A percentile compares a stretch with the other conserved stretches of the same genome.
phyloP scores from a whole-genome alignment of 805 yeast species.

The Monosporozyma servazzii region DNA sequence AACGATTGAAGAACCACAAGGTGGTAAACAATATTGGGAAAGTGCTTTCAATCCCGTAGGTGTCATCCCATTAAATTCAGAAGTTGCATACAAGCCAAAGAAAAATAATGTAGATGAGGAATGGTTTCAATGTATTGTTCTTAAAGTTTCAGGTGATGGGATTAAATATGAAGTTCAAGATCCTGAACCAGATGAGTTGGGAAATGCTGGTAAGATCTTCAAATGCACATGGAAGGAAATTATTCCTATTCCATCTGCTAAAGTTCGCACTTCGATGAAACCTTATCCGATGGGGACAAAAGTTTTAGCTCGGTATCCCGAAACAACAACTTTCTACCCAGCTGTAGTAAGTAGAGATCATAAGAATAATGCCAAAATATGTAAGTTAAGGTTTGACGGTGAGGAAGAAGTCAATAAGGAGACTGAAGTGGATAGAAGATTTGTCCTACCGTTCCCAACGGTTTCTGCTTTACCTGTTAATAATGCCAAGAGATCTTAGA shows the following conservation, averaged over 20 bases:
- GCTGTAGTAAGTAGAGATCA: conserved; percentile 80
- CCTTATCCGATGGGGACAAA: conserved; percentile 63
- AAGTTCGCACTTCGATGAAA: neutral
- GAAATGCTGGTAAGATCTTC: conserved; percentile 78
- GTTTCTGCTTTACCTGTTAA: conserved; percentile 13
- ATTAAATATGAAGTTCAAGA: conserved; percentile 81
- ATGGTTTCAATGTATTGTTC: conserved; percentile 94
- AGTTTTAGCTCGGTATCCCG: conserved; percentile 92
- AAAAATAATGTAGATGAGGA: conserved; percentile 54
- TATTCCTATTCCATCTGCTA: conserved; percentile 48
- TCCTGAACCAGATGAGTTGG: conserved; percentile 93
- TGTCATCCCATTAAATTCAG: conserved; percentile 56
- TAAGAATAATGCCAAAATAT: conserved; percentile 52
- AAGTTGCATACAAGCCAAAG: conserved; percentile 70
- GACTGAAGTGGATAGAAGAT: conserved; percentile 79
- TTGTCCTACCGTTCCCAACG: conserved; percentile 68
- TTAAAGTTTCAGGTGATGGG: conserved; percentile 67
- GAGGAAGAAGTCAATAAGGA: conserved; percentile 95
- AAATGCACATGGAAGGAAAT: conserved; percentile 77
- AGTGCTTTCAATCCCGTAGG: conserved; percentile 54
- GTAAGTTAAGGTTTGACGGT: conserved; percentile 82
- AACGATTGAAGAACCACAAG: neutral
- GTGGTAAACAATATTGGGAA: conserved; percentile 39
- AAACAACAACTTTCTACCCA: conserved; percentile 92
- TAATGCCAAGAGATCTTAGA: conserved; percentile 1